Base-by-base conservation (phyloP, 805 yeast genomes). In the Schwanniomyces sp. region DNA sequence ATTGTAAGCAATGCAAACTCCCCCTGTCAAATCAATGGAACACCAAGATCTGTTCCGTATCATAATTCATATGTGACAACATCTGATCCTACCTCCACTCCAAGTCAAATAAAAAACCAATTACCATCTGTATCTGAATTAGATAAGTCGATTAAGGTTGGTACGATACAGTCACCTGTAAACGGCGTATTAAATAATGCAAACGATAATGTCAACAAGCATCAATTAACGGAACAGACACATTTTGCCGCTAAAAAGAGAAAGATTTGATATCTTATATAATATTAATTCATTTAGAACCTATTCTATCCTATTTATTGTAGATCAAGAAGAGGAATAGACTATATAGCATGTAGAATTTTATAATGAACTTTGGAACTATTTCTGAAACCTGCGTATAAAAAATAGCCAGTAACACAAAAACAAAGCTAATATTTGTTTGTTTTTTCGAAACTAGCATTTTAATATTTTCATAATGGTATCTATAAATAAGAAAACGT, bases 91-190 rank as follows among this genome's bases (percentile, higher is more conserved):
- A 25, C 42, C 6, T 38, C 51, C n/a, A 24, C 36, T 10, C 29
- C 34, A 21, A 18, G 21, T 5, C 44, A 21, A 11, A 32, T n/a
- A 25, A 57, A 53, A 36, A 55, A 61, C 30, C 62, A 56, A 38
- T 56, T 70, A 18, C 75, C 75, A 4, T 64, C 70, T 7, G 72
- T 70, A 32, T 62, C 64, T 30, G 75, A 70, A 49, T 56, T 70
- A 34, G 70, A 67, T 47, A 66, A 63, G 43, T 59, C 67, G 25
- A 58, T 69, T 32, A 58, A 63, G 43, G 34, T 30, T 16, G 34
- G 43, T 11, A 16, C 30, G 27, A 4, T n/a, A 5, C 40, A 37
- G n/a, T 40, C 43, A 17, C 49, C 52, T n/a, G 47, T 50, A 9
- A 44, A 50, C 30, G 38, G 39, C 25, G 26, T 50, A n/a, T 41